These are phyloP conservation scores for Staphylotrichum tortipilum DNA, from an alignment of 495 filamentous ascomycete species.

Conservation along the genomic window DNA sequence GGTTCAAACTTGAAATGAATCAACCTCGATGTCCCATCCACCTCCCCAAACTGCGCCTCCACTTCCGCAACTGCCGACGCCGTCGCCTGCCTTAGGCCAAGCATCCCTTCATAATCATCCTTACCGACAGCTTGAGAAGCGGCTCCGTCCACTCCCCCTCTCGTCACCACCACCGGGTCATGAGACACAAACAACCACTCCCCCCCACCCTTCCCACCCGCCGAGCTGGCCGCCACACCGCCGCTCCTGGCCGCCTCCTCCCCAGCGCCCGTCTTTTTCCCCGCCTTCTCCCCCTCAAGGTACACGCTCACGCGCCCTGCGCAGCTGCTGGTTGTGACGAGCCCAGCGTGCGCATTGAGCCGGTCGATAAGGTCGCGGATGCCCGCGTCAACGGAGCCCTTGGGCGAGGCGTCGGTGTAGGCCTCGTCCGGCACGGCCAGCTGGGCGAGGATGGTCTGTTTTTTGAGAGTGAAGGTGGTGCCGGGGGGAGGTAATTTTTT, in stretches of 20 bases:
- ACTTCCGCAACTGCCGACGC: conserved; percentile 2
- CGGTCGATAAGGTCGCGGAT: conserved; percentile 66
- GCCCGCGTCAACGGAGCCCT: conserved; percentile 70
- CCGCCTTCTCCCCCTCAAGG: conserved; percentile 58
- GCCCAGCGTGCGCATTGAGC: conserved; percentile 61
- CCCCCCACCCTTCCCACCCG: conserved; percentile 73
- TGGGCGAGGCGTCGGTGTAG: conserved; percentile 74
- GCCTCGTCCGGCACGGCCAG: conserved; percentile 54
- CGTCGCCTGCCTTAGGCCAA: conserved; percentile 7
- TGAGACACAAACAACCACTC: conserved; percentile 85
- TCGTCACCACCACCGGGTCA: conserved; percentile 49
- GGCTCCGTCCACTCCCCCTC: too few species aligned
- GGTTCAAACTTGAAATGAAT: conserved; percentile 91
- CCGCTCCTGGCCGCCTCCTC: neutral
- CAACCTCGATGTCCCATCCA: conserved; percentile 39
- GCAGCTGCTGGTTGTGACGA: conserved; percentile 89
- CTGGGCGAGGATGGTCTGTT: conserved; percentile 54
- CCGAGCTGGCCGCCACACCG: conserved; percentile 18
- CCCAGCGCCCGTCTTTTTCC: neutral
- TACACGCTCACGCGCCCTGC: conserved; percentile 79
- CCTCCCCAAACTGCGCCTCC: neutral
- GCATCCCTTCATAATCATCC: conserved; percentile 16
- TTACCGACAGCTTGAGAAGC: conserved; percentile 26
- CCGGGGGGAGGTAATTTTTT: conserved; percentile 19
- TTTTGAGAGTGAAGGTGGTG: conserved; percentile 48